Percentiles rank a stretch among this genome's conserved stretches.
Conservation (phyloP, 2,329 filamentous ascomycete genomes). For the Dothiorella sarmentorum region DNA sequence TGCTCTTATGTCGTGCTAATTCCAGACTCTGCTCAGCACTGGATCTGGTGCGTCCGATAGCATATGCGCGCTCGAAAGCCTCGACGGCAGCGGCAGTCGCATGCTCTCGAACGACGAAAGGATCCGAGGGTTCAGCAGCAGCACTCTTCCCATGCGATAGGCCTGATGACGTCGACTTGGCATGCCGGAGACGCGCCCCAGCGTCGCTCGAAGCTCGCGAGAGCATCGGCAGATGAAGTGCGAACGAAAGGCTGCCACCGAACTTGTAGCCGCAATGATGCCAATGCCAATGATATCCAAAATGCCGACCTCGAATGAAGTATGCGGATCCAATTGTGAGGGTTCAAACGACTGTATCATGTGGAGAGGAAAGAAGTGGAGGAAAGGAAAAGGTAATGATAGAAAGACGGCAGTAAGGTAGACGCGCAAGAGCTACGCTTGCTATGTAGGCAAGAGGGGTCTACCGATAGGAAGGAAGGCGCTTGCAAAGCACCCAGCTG, state of each 20-base stretch:
- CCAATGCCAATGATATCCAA: conserved; percentile 15
- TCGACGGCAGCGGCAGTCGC: conserved; percentile 37
- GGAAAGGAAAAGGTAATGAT: background rate
- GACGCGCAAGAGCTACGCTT: background rate
- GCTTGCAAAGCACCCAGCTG: background rate
- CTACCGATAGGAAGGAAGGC: background rate
- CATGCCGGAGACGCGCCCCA: conserved; percentile 35
- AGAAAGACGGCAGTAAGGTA: no score
- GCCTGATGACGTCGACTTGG: conserved; percentile 35
- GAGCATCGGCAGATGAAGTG: conserved; percentile 28
- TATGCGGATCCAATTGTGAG: conserved; percentile 1
- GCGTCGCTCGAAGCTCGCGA: conserved; percentile 36
- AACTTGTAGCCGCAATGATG: background rate
- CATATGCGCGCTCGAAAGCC: conserved; percentile 34
- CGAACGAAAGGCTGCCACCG: background rate
- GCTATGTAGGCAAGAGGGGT: background rate
- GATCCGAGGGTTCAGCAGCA: conserved; percentile 26
- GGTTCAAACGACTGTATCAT: conserved; percentile 6
- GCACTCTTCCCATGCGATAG: conserved; percentile 23
- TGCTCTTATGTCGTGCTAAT: conserved; percentile 31
- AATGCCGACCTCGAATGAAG: background rate
- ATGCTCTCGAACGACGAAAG: conserved; percentile 32
- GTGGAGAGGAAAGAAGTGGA: background rate
- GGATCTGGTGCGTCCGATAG: conserved; percentile 22
- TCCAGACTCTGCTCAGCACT: conserved; percentile 20